Conservation (phyloP, 805 yeast species). For the Dipodascus geniculatus region DNA sequence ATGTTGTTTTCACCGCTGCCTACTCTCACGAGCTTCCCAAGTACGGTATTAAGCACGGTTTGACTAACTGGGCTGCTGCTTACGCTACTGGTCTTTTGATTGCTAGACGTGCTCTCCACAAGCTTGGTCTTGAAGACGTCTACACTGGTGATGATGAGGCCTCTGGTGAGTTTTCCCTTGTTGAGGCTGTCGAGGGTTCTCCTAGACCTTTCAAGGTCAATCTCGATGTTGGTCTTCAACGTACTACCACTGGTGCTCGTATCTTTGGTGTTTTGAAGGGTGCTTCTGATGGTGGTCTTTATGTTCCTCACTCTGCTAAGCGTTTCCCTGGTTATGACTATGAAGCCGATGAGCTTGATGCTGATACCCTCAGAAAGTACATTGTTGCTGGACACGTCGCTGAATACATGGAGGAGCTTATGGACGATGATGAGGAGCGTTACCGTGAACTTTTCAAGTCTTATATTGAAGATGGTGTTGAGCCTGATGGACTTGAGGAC, state of each 20-base stretch:
- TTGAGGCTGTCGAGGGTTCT: constrained; percentile 98
- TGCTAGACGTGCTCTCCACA: constrained; percentile 98
- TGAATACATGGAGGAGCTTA: constrained; percentile 99
- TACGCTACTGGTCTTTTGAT: constrained; percentile 96
- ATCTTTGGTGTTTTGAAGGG: constrained; percentile 99
- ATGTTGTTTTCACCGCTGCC: constrained; percentile 91
- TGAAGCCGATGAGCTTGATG: constrained; percentile 95
- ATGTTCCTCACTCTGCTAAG: constrained; percentile 98
- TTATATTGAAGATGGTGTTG: constrained; percentile 93
- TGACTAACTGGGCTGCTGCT: constrained; percentile 99
- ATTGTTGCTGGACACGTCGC: constrained; percentile 99
- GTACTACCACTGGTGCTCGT: constrained; percentile 99
- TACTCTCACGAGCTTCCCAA: constrained; percentile 97
- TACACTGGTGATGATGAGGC: constrained; percentile 98
- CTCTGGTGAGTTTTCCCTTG: constrained; percentile 96
- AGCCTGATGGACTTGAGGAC: constrained; percentile 95
- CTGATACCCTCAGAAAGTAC: constrained; percentile 96
- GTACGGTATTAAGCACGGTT: constrained; percentile 96
- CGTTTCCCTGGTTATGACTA: constrained; percentile 99
- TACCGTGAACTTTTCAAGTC: constrained; percentile 92
- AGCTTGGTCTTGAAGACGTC: constrained; percentile 96
- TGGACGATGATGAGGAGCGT: constrained; percentile 99
- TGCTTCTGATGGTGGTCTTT: constrained; percentile 99
- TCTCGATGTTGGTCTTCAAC: constrained; percentile 98
- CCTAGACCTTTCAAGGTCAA: constrained; percentile 99